Evolutionary conservation across 2,329 filamentous ascomycete species (phyloP).

Genomic region (Aspergillus quadrilineatus): DNA sequence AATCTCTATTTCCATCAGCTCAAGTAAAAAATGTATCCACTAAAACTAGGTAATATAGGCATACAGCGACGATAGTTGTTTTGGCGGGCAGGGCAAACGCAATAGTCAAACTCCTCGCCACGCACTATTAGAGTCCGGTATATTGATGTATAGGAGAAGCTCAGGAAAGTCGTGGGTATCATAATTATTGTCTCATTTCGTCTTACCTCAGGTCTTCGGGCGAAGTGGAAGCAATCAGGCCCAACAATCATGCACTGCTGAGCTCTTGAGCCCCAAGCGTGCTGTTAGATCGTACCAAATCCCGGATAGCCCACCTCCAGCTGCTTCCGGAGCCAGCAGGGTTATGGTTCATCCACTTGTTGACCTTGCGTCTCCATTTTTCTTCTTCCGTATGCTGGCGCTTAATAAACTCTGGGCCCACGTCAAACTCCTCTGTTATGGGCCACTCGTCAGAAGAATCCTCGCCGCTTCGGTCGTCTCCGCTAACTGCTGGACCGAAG

Average conservation of each 20-base stretch:
- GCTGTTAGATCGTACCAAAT: constrained; percentile 41
- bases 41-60: constrained; percentile 7
- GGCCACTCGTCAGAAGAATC: constrained; percentile 69
- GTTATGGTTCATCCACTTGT: constrained; percentile 72
- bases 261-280: constrained; percentile 16
- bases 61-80: constrained; percentile 4
- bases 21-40: constrained; percentile 8
- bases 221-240: not conserved
- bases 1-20: constrained; percentile 3
- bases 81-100: not conserved
- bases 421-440: constrained; percentile 94
- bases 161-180: constrained; percentile 15
- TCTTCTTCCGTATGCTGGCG: constrained; percentile 89
- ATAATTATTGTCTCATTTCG: constrained; percentile 9
- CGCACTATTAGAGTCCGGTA: constrained; percentile 5
- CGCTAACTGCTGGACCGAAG: constrained; percentile 27
- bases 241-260: constrained; percentile 12
- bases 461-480: constrained; percentile 44
- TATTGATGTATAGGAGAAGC: constrained; percentile 10
- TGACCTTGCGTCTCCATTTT: constrained; percentile 83
- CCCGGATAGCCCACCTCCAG: constrained; percentile 74
- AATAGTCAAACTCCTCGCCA: constrained; percentile 1
- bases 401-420: constrained; percentile 88
- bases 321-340: constrained; percentile 49
- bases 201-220: not conserved